A percentile compares a stretch with the other conserved stretches of the same genome.
Evolutionary conservation across 345 rosid species (phyloP).

Genomic region (Camelina laxa): DNA sequence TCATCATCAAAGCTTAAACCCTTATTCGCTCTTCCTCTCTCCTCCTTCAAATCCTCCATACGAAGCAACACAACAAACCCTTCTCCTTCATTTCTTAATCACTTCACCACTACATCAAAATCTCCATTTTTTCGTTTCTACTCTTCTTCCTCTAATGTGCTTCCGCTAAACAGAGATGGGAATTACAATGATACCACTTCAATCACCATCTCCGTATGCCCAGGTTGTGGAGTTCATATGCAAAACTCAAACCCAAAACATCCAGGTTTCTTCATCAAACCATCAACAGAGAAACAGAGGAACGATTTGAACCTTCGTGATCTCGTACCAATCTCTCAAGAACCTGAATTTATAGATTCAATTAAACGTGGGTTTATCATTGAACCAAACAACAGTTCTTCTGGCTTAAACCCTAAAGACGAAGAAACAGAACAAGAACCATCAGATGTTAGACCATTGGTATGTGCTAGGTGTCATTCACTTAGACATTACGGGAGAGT

Average conservation of each 20-base stretch:
- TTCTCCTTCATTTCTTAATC: constrained; percentile 30
- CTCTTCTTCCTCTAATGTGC: constrained; percentile 34
- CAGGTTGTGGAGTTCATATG: constrained; percentile 92
- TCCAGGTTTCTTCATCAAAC: constrained; percentile 78
- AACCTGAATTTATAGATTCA: constrained; percentile 58
- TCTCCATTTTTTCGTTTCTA: constrained; percentile 45
- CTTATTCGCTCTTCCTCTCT: constrained; percentile 42
- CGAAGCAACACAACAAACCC: constrained; percentile 2
- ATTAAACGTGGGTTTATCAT: constrained; percentile 62
- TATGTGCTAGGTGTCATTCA: constrained; percentile 90
- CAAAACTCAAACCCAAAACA: constrained; percentile 68
- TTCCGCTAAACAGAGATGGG: constrained; percentile 71
- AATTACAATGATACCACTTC: constrained; percentile 71
- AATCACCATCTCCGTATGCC: constrained; percentile 64
- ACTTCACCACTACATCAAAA: constrained; percentile 4
- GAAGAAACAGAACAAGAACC: constrained; percentile 29
- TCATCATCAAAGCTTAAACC: constrained; percentile 59
- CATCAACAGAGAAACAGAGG: constrained; percentile 48
- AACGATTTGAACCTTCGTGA: constrained; percentile 40
- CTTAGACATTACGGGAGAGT: constrained; percentile 89
- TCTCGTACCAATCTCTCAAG: constrained; percentile 61
- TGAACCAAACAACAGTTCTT: constrained; percentile 30
- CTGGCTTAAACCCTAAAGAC: constrained; percentile 12
- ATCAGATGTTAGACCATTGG: constrained; percentile 56
- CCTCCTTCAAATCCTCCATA: constrained; percentile 32